A percentile compares a stretch with the other conserved stretches of the same genome.
Conservation (phyloP, 352 stramenopile species). For the Globisporangium cylindrosporum region DNA sequence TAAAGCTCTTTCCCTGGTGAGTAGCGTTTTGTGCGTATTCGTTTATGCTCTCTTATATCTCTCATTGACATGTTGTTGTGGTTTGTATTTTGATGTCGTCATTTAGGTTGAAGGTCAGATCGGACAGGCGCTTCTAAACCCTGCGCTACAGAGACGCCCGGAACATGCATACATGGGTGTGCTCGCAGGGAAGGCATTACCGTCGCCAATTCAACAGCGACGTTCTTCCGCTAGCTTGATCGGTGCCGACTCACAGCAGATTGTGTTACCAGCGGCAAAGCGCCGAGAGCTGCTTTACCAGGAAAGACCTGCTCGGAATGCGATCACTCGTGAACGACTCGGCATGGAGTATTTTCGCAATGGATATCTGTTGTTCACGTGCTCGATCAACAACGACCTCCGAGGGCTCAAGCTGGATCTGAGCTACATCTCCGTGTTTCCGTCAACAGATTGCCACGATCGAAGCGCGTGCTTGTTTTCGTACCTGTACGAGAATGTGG, state of each 20-base stretch:
- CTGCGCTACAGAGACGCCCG: slow-evolving; percentile 26
- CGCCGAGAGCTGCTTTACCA: slow-evolving; percentile 50
- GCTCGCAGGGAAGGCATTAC: slow-evolving; percentile 51
- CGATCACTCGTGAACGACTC: slow-evolving; percentile 41
- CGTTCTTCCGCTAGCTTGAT: slow-evolving; percentile 24
- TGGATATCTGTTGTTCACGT: slow-evolving; percentile 52
- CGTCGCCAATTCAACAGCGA: slow-evolving; percentile 68
- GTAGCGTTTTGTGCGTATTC: neutral
- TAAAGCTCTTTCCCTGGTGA: slow-evolving; percentile 28
- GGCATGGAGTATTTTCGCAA: slow-evolving; percentile 51
- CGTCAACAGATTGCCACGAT: slow-evolving; percentile 50
- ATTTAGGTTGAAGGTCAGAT: slow-evolving; percentile 45
- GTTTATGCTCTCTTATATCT: neutral
- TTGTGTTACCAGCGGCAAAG: slow-evolving; percentile 31
- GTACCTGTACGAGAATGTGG: slow-evolving; percentile 57
- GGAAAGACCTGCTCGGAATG: slow-evolving; percentile 48
- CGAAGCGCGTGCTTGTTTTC: slow-evolving; percentile 69
- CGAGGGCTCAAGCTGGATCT: slow-evolving; percentile 51
- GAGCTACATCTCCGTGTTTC: slow-evolving; percentile 53
- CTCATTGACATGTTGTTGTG: neutral
- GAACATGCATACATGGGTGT: slow-evolving; percentile 68
- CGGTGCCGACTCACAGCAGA: slow-evolving; percentile 2
- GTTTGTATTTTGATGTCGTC: neutral
- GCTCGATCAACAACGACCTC: slow-evolving; percentile 53
- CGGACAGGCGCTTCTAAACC: slow-evolving; percentile 23